phyloP scores from a whole-genome alignment of 2,329 filamentous ascomycete genomes.

The Epichloe sp. region DNA sequence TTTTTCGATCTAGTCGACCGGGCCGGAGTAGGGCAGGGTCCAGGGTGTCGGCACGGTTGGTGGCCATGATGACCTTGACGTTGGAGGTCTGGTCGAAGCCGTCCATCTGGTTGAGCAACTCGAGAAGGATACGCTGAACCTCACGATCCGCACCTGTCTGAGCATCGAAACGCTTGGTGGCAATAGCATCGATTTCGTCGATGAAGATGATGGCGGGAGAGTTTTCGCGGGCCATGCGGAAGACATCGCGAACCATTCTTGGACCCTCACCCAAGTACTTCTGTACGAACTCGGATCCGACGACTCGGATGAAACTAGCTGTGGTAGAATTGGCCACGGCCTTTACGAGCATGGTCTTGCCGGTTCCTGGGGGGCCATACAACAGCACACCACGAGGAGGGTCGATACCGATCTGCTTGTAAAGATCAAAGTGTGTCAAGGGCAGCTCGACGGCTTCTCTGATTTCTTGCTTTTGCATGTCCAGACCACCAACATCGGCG shows the following conservation, averaged over 20 bases:
- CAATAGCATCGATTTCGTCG: constrained; percentile 97
- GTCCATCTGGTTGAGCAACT: constrained; percentile 98
- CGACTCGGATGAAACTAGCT: constrained; percentile 94
- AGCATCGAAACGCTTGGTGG: constrained; percentile 97
- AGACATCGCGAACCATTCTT: constrained; percentile 97
- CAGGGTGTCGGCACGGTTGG: constrained; percentile 92
- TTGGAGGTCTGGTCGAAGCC: constrained; percentile 98
- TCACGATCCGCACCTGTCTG: constrained; percentile 97
- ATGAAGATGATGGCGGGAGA: constrained; percentile 99
- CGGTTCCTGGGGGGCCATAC: constrained; percentile 94
- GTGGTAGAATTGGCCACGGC: constrained; percentile 97
- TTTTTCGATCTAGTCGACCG: constrained; percentile 92
- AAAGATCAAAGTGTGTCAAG: constrained; percentile 93
- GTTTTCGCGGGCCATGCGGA: constrained; percentile 98
- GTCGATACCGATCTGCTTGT: constrained; percentile 98
- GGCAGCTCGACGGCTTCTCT: constrained; percentile 94
- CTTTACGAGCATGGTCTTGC: constrained; percentile 97
- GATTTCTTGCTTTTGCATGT: constrained; percentile 99
- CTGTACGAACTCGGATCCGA: constrained; percentile 96
- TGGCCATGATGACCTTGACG: constrained; percentile 99
- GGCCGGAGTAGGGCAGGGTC: constrained; percentile 90
- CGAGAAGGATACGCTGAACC: constrained; percentile 94
- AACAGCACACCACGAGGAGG: constrained; percentile 91
- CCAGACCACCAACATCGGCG: constrained; percentile 89
- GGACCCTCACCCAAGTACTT: constrained; percentile 97